Base-by-base conservation (phyloP, 2,329 filamentous ascomycete species). In the Colletotrichum ledebouriae region DNA sequence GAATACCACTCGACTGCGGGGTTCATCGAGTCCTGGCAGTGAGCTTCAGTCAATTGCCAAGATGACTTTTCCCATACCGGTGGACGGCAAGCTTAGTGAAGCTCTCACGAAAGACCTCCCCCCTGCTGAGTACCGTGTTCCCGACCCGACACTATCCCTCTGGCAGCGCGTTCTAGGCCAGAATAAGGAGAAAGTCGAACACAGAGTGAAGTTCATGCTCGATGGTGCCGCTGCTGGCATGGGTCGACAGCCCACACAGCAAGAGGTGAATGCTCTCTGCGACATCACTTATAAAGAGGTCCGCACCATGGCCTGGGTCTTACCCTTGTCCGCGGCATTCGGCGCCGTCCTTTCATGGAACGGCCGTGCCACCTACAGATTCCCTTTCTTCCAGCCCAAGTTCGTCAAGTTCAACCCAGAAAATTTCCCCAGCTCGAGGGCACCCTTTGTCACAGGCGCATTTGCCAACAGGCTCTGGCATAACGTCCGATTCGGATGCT, bases 301-400 rank as follows among this genome's bases (percentile, higher is more conserved):
- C 50, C 77, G 73, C 41, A 78, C 76, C n/a, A 63, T 76, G 6
- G 65, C 75, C 12, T 78, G 75, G 71, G 73, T 74, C 59, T 71
- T 73, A 66, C 73, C 77, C 17, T 69, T 76, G 22, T 67, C 73
- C 1, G 2, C 72, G 0, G 72, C 65, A 17, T 13, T 76, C 1
- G 74, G 78, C 6, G 64, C 59, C 3, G 71, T 66, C 50, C 34
- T 78, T 57, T 66, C 79, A 1, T 77, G 73, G 39, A 66, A 71
- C 10, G 74, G 75, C 4, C 76, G 78, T 46, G 71, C 71, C 20
- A 78, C 73, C 3, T 82, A 78, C 71, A 76, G 75, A 6, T 84
- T 84, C 70, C 81, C 82, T 15, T 76, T 84, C 46, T 80, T 76
- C 72, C 75, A 73, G 42, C 80, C 81, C 2, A 76, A 78, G 50